Base-by-base conservation (phyloP, 129 eudicot species). In the Helichrysum umbraculigerum region DNA sequence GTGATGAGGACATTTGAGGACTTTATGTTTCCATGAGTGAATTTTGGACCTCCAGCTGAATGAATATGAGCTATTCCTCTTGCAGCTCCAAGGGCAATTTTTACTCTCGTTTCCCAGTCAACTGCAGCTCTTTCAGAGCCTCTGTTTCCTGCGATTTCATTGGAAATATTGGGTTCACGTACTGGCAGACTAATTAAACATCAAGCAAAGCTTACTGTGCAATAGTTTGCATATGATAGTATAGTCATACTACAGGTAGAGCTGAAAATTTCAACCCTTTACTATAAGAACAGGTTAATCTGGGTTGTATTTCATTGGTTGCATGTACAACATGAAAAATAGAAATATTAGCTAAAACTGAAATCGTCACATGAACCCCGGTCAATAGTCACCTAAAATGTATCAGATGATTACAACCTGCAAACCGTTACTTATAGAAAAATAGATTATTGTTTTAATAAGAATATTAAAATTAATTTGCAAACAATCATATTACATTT, bases 21-120 rank as follows among this genome's bases (percentile, higher is more conserved):
- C 80, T 88, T 91, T 52, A 91, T 83, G 79, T 88, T 88, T 57
- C 97, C 97, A n/a, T 91, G 94, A 61, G 87, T 81, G 76, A 88
- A 91, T 83, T 86, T 91, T 20, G 92, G 71, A 41, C 94, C 97
- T 8, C 97, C 97, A 12, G 69, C 69, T 2, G 88, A 83, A 30
- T 91, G 97, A 60, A 85, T 81, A 70, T 91, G 97, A 15, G 97
- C 94, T 41, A 91, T 66, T 72, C 90, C 97, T 70, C 82, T 81
- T 79, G 97, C 97, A 28, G 92, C 92, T 74, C 94, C 97, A 0
- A 88, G 80, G 62, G 97, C 82, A 52, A 91, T 86, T 79, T 85
- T 91, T 17, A 88, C 87, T 78, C 97, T 70, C 20, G 97, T 78
- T 60, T 86, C 95, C 97, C 97, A 91, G 75, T 88, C 97, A 35